phyloP scores from a whole-genome alignment of 1,284 basidiomycete species.

The Puccinia horiana region DNA sequence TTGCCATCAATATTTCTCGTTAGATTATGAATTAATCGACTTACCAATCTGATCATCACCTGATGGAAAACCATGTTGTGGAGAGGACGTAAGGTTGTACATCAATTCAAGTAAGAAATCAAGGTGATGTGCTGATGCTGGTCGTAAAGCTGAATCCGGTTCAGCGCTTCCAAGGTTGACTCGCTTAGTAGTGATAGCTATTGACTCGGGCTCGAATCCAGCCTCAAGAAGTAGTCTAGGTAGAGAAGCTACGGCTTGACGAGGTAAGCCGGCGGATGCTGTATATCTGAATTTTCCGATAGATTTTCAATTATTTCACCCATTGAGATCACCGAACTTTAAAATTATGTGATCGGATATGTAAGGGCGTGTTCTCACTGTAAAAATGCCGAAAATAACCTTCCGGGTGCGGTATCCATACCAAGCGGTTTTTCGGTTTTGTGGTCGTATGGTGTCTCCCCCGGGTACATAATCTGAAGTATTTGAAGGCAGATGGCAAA shows the following conservation, averaged over 20 bases:
- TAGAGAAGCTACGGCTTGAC: conserved; percentile 17
- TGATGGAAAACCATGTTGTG: neutral
- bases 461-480: conserved; percentile 34
- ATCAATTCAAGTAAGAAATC: conserved; percentile 34
- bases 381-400: conserved; percentile 41
- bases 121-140: conserved; percentile 31
- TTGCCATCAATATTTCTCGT: neutral
- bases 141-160: conserved; percentile 24
- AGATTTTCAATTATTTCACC: neutral
- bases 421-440: conserved; percentile 25
- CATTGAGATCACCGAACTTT: neutral
- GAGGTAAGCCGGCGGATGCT: conserved; percentile 34
- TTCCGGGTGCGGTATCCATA: conserved; percentile 15
- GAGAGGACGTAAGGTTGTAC: conserved; percentile 9
- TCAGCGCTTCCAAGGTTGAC: conserved; percentile 38
- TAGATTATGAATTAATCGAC: neutral
- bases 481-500: neutral
- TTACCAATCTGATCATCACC: conserved; percentile 10
- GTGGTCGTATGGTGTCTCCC: conserved; percentile 17
- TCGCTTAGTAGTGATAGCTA: neutral
- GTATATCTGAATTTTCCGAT: conserved; percentile 14
- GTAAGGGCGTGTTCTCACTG: neutral
- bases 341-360: neutral
- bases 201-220: conserved; percentile 24
- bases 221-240: conserved; percentile 17